Base-by-base conservation (phyloP, 2,329 filamentous ascomycete species). In the Trematosphaeria pertusa region DNA sequence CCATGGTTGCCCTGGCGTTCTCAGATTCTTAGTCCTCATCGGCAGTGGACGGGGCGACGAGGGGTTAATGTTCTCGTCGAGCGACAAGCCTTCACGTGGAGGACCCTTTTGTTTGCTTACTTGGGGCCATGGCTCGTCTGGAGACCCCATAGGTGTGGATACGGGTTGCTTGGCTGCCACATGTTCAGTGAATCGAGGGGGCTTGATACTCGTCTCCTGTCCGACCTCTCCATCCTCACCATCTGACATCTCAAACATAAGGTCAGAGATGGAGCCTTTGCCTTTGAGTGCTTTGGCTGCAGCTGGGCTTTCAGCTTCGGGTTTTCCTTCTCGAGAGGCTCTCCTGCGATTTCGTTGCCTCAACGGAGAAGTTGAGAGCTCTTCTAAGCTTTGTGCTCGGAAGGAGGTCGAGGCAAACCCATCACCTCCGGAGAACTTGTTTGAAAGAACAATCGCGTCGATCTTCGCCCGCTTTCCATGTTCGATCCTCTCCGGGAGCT, bases 201-300 rank as follows among this genome's bases (percentile, higher is more conserved):
- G 55, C n/a, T 52, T 61, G 38, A 67, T 64, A 22, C 51, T 58
- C 6, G 52, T 42, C 1, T 37, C 9, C 5, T 32, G 7, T 9
- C 41, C 49, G 5, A 45, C 38, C 3, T 54, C 48, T 5, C 63
- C 62, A 12, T 70, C 54, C 46, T 79, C 80, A 33, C 91, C 90
- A 28, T 95, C 91, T 48, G 96, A 93, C 91, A 97, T 97, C 56
- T 90, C 85, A 65, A 97, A 97, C 70, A 96, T 96, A 43, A 97
- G 79, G 58, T 97, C 92, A 28, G 80, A 80, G 1, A 81, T 76
- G 0, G 88, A 92, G 15, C 80, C 80, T 61, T 85, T 91, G 1
- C 87, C 80, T 43, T 83, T 86, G 34, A 94, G 76, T 14, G 75
- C 78, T 1, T 91, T 90, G 45, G 85, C 89, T 40, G 82, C 79